A percentile compares a stretch with the other conserved stretches of the same genome.
Conservation (phyloP, 192 early-diverging fungal genomes). For the Coemansia sp. region DNA sequence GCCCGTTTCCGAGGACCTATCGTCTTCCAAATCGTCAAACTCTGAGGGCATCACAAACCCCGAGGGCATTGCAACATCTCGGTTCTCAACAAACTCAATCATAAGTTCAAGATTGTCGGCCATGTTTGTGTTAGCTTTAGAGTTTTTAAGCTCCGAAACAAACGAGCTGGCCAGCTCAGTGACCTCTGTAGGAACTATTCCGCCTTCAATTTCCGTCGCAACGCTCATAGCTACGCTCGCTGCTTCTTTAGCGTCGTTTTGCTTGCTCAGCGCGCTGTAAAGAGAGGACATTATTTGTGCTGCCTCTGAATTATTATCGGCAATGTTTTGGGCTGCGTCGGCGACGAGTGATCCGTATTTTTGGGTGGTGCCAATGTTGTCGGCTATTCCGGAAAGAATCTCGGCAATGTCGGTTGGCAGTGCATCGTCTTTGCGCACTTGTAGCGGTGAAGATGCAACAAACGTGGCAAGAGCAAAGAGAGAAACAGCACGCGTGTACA, state of each 20-base stretch:
- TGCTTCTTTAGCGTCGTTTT: background rate
- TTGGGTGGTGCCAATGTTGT: background rate
- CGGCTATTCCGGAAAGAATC: background rate
- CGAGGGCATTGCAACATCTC: background rate
- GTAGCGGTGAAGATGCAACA: background rate
- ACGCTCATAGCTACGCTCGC: background rate
- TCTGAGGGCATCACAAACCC: too few relatives aligned
- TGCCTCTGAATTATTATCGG: background rate
- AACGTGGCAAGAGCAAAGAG: slow-evolving; percentile 5
- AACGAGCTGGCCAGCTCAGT: background rate
- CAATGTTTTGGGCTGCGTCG: background rate
- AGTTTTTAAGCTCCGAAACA: background rate
- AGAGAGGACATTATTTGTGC: background rate
- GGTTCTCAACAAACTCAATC: background rate
- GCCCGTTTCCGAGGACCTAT: background rate
- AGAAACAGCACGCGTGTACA: background rate
- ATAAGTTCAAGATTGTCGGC: background rate
- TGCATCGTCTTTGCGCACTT: background rate
- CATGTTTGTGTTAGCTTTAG: slow-evolving; percentile 7
- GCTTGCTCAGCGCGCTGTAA: background rate
- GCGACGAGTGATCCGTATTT: background rate
- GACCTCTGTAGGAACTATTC: background rate
- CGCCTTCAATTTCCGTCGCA: background rate
- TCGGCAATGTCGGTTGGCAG: background rate
- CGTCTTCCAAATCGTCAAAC: background rate